phyloP scores from a whole-genome alignment of 768 basidiomycete species.

The Psilocybe cyanescens region DNA sequence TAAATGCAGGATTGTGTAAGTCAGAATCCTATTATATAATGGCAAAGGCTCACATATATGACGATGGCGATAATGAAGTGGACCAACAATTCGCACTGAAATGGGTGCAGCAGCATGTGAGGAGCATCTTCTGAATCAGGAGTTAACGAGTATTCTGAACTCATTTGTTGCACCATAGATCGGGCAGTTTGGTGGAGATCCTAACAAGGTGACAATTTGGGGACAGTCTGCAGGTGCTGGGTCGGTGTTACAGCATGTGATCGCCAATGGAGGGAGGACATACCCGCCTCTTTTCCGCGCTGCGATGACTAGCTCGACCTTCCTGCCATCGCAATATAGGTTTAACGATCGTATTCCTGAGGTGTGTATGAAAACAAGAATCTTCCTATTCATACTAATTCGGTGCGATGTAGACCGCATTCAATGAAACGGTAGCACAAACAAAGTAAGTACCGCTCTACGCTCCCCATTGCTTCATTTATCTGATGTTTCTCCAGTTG shows the following conservation, averaged over 20 bases:
- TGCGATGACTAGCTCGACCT: slow-evolving; percentile 50
- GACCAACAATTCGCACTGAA: slow-evolving; percentile 46
- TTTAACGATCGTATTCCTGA: slow-evolving; percentile 46
- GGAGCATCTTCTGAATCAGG: neutral
- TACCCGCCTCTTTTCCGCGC: slow-evolving; percentile 45
- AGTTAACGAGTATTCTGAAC: neutral
- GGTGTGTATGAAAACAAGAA: slow-evolving; percentile 24
- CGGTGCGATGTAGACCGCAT: slow-evolving; percentile 6
- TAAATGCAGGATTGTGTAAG: slow-evolving; percentile 56
- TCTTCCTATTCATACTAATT: neutral
- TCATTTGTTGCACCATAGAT: slow-evolving; percentile 30
- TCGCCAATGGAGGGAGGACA: slow-evolving; percentile 51
- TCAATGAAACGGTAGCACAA: slow-evolving; percentile 4
- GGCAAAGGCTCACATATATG: too few species aligned
- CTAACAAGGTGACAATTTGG: slow-evolving; percentile 43
- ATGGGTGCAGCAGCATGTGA: slow-evolving; percentile 46
- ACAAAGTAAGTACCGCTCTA: slow-evolving; percentile 3
- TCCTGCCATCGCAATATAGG: slow-evolving; percentile 47
- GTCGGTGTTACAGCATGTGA: slow-evolving; percentile 52
- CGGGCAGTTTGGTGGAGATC: slow-evolving; percentile 43
- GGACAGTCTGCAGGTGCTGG: slow-evolving; percentile 51
- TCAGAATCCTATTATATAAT: neutral
- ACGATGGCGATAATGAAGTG: slow-evolving; percentile 24
- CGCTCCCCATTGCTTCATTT: too few species aligned
- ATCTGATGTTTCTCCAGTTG: slow-evolving; percentile 32